Base-by-base conservation (phyloP, 345 rosid species). In the Erucastrum elatum region DNA sequence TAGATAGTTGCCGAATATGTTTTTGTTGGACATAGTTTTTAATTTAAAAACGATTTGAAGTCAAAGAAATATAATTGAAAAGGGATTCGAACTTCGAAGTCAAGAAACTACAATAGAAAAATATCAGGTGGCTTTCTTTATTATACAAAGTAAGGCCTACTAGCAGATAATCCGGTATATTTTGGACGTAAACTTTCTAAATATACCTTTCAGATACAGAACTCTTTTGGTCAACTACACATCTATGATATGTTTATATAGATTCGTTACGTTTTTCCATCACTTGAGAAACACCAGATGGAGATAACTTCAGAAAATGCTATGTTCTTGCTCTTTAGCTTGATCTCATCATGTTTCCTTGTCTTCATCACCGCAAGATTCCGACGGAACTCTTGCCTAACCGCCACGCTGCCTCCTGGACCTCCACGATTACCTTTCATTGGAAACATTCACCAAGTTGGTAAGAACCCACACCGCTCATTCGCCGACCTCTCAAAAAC, bases 371-470 rank as follows among this genome's bases (percentile, higher is more conserved):
- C 84, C 81, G 76, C 15, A 60, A 72, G n/a, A 49, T 67, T 56
- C 33, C 33, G 69, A 8, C 13, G 10, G 41, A 46, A 21, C 3
- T 46, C 68, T 66, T 17, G 10, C 1, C 6, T n/a, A 3, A 51
- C 17, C 4, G 15, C 46, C 6, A 1, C 3, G 9, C 6, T 26
- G 8, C 79, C 72, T 27, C 83, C 68, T 2, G 83, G 89, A 5
- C 86, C 89, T 17, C 49, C 41, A 5, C 77, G 82, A 1, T 63
- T 86, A 26, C 86, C 85, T 2, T 64, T 84, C 65, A 70, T 86
- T 21, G 88, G 89, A 6, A 86, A 85, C 79, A 80, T 88, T 64
- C 80, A 84, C n/a, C 59, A 25, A 1, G 59, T 86, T 4, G 88
- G 89, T 0, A 68, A 68, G 15, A 77, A 71, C 17, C 79, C 88